Evolutionary conservation across 768 basidiomycete species (phyloP), one percentile per base, ranked within the genome.

Genomic region (Plicaturopsis crispa): DNA sequence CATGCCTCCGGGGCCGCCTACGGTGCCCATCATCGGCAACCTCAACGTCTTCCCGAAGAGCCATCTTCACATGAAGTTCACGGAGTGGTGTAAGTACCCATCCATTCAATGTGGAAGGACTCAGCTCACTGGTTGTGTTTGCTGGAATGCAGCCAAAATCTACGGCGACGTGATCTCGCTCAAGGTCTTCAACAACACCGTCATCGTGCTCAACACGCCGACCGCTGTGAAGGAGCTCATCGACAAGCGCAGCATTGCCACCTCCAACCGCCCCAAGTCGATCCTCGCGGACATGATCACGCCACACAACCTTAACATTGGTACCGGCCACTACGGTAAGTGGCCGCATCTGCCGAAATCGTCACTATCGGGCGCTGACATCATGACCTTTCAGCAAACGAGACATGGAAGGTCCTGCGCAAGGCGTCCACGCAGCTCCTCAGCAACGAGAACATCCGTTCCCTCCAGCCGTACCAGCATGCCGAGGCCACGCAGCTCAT

Each of bases 401-500:
- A 35, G 16, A 41, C 36, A 3, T 54, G 52, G 52, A 50, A 50
- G 34, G 17, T 41, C 16, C 42, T 50, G 37, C 51, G 52, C 14
- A 45, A 39, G 34, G 44, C 52, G 13, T 31, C 47, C 12, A 39
- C 37, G 19, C 36, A 44, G 18, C 24, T 45, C 33, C 43, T 53
- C 31, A 41, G 33, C 14, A 22, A 30, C 39, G 42, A 53, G 21
- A 49, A 43, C 31, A 36, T 53, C 18, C 36, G 35, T 3, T 38
- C 37, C 8, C 53, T 49, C 35, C 42, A 50, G 11, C 53, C 47
- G 5, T 52, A 57, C 14, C 57, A 59, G 33, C 39, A 38, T 6
- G 57, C 53, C 1, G 60, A 61, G 36, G 44, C 56, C 4, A 44
- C 45, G 7, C 60, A 60, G 30, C 51, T 62, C 16, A 35, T 56